Base-by-base conservation (phyloP, 345 rosid species). In the Zanthoxylum bungeanum region DNA sequence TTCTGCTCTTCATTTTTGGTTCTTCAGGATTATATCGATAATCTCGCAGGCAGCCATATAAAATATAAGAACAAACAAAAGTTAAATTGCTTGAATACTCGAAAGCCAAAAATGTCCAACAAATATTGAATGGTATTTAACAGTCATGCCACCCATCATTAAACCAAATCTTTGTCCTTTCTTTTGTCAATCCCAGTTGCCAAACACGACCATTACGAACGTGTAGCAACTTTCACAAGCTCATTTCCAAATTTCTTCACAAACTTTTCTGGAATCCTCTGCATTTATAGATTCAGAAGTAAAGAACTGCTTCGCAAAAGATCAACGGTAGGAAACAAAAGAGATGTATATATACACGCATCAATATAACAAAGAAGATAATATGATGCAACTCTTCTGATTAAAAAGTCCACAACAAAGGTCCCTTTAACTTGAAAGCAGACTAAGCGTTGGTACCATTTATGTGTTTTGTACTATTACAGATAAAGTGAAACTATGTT, bases 111-210 rank as follows among this genome's bases (percentile, higher is more conserved):
- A 69, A 64, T 73, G 60, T 1, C 84, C 82, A 1, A 22, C 25
- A 37, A 72, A 4, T 3, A 85, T 77, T 24, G 82, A 77, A 62
- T 83, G 40, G 46, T 71, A 65, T 24, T 81, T 65, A 4, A 59
- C 68, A 83, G 5, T 81, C 74, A 31, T 79, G 73, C 84, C 84
- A 85, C 21, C 81, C 84, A 47, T 78, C 71, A 36, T 82, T 80
- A 60, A 85, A 78, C 81, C 82, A 85, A 47, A 81, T 71, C 22
- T 62, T 50, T 68, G 50, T 66, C n/a, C 60, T 69, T 2, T 33
- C 53, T 44, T 60, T 81, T 39, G 68, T 66, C 44, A 85, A 63
- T 12, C 82, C 78, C 7, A 83, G 72, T 19, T 46, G 68, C 85
- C 87, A 83, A 39, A 28, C 71, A 47, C 51, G 68, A 51, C 89